phyloP scores from a whole-genome alignment of 305 asterid genomes.

The Solanum hybrid region DNA sequence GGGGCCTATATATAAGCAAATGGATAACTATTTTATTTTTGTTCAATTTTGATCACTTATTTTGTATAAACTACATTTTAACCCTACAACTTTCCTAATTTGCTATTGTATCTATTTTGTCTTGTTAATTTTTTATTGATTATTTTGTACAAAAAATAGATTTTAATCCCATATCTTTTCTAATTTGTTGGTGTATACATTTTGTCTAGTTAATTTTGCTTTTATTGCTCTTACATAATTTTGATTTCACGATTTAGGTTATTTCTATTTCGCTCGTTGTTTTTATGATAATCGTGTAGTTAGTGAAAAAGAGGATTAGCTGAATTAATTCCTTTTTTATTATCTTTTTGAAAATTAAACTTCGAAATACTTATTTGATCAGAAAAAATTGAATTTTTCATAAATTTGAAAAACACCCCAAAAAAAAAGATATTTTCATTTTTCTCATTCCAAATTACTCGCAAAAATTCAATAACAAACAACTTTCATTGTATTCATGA shows the following conservation, averaged over 20 bases:
- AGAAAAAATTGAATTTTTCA: not conserved
- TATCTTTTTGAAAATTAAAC: not conserved
- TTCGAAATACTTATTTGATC: not conserved
- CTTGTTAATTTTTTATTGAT: not conserved
- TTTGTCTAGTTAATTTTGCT: not conserved
- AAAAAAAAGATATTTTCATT: not conserved
- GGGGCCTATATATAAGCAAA: slow-evolving; percentile 9
- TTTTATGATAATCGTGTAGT: not conserved
- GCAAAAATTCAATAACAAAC: no score
- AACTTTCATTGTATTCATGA: no score
- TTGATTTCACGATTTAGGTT: not conserved
- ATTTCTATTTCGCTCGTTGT: not conserved
- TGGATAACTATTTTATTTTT: not conserved
- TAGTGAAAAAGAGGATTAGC: not conserved
- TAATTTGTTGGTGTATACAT: not conserved
- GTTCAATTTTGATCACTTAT: not conserved
- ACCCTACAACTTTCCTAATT: not conserved
- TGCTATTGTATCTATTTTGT: not conserved
- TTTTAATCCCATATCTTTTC: not conserved
- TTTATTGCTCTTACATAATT: not conserved
- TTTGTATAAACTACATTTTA: not conserved
- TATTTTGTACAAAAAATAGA: not conserved
- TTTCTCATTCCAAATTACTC: not conserved
- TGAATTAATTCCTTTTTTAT: not conserved
- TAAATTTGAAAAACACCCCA: not conserved